phyloP scores from a whole-genome alignment of 192 early-diverging fungal genomes.

The Gryganskiella cystojenkinii region DNA sequence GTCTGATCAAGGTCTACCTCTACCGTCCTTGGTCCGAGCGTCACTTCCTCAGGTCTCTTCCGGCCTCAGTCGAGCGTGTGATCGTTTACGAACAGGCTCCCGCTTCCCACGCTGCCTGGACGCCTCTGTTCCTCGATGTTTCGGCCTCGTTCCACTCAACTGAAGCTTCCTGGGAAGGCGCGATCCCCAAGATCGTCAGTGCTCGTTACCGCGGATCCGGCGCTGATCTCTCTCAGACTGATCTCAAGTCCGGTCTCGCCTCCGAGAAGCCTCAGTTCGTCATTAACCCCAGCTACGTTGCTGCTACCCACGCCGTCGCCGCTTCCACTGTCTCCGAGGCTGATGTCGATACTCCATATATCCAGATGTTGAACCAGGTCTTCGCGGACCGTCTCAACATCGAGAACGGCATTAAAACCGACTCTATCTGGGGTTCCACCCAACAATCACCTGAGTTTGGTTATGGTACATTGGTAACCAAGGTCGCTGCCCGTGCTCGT shows the following conservation, averaged over 20 bases:
- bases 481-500: constrained; percentile 73
- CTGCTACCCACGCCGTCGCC: not conserved
- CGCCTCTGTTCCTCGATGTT: constrained; percentile 88
- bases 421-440: constrained; percentile 77
- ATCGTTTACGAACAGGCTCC: constrained; percentile 73
- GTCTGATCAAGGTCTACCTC: constrained; percentile 79
- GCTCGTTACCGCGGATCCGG: constrained; percentile 59
- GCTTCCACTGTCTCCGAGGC: constrained; percentile 20
- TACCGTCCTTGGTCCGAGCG: constrained; percentile 81
- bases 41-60: constrained; percentile 66
- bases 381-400: constrained; percentile 82
- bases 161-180: constrained; percentile 55
- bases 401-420: constrained; percentile 78
- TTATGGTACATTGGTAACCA: constrained; percentile 79
- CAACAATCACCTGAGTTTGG: constrained; percentile 88
- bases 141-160: constrained; percentile 73
- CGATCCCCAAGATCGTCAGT: constrained; percentile 54
- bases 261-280: constrained; percentile 29
- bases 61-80: constrained; percentile 69
- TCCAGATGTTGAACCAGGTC: constrained; percentile 82
- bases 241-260: constrained; percentile 21
- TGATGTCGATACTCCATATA: constrained; percentile 80
- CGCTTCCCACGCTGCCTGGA: constrained; percentile 74
- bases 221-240: constrained; percentile 16
- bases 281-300: constrained; percentile 47